A percentile compares a stretch with the other conserved stretches of the same genome.
Evolutionary conservation across 164 flowering plant species (phyloP).

Genomic region (Magnolia sinica): DNA sequence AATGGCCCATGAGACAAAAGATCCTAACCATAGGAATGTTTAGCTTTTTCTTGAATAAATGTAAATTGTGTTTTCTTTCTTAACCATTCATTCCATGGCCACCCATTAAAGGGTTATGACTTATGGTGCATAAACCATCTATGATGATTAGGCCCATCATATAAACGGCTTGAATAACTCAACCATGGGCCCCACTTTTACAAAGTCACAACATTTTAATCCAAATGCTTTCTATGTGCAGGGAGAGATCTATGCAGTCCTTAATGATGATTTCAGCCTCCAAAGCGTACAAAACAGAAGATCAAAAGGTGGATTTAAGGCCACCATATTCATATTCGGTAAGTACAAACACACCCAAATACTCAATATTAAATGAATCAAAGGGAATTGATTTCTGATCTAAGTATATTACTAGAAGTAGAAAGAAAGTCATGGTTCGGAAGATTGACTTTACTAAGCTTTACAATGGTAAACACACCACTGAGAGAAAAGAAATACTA

Average conservation of each 20-base stretch:
- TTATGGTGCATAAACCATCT: background rate
- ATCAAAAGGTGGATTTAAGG: background rate
- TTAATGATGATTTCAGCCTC: background rate
- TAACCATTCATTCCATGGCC: no score
- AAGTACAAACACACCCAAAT: background rate
- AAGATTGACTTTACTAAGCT: no score
- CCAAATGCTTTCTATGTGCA: background rate
- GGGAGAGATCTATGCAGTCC: background rate
- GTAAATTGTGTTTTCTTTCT: no score
- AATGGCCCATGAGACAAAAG: no score
- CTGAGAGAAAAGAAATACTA: no score
- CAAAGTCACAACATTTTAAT: background rate
- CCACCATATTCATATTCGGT: conserved; percentile 4
- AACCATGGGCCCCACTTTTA: background rate
- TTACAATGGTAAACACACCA: no score
- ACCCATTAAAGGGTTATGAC: no score
- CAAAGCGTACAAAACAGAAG: background rate
- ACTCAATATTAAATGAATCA: background rate
- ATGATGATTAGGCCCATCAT: background rate
- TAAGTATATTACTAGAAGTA: no score
- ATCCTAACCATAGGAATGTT: no score
- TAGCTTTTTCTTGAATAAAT: no score
- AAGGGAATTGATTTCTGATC: no score
- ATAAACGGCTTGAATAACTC: background rate
- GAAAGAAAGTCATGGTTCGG: no score